Percentiles rank a stretch among this genome's conserved stretches.
Evolutionary conservation across 2,329 filamentous ascomycete species (phyloP).

Genomic region (Ceratocystis variospora): DNA sequence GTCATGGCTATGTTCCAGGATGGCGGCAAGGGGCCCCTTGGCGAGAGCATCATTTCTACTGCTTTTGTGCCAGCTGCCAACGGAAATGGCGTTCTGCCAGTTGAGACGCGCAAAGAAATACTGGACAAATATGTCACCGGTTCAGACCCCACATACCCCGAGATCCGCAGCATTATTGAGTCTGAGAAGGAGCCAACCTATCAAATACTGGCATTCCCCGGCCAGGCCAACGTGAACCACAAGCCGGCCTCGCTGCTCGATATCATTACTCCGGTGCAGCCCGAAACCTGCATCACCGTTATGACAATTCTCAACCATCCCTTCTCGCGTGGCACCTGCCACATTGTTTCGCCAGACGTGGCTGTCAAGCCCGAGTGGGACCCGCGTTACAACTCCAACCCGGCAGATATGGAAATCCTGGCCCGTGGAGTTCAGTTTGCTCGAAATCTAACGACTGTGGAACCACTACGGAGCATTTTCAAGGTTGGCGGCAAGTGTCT

Average conservation of each 20-base stretch:
- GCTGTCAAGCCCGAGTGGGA: slow-evolving; percentile 37
- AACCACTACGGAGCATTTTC: slow-evolving; percentile 31
- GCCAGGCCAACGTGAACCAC: slow-evolving; percentile 24
- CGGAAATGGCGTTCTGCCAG: slow-evolving; percentile 22
- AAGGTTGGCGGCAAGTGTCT: slow-evolving; percentile 25
- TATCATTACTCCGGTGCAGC: slow-evolving; percentile 24
- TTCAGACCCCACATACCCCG: slow-evolving; percentile 21
- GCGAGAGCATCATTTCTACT: slow-evolving; percentile 29
- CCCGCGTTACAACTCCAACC: slow-evolving; percentile 41
- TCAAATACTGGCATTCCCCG: slow-evolving; percentile 27
- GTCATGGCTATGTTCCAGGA: slow-evolving; percentile 28
- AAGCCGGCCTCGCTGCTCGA: slow-evolving; percentile 22
- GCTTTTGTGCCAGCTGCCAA: slow-evolving; percentile 28
- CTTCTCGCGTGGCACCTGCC: slow-evolving; percentile 44
- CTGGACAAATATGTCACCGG: slow-evolving; percentile 21
- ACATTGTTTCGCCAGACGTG: slow-evolving; percentile 36
- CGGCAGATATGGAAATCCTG: slow-evolving; percentile 42
- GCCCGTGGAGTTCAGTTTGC: slow-evolving; percentile 32
- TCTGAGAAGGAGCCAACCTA: slow-evolving; percentile 24
- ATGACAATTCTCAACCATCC: slow-evolving; percentile 47
- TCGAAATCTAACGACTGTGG: slow-evolving; percentile 27
- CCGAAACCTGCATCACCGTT: slow-evolving; percentile 35
- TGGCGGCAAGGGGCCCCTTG: slow-evolving; percentile 26
- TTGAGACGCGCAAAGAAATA: slow-evolving; percentile 22
- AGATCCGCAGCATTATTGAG: slow-evolving; percentile 24